Conservation (phyloP, 73 alveolate species). For the Paramecium bursaria region DNA sequence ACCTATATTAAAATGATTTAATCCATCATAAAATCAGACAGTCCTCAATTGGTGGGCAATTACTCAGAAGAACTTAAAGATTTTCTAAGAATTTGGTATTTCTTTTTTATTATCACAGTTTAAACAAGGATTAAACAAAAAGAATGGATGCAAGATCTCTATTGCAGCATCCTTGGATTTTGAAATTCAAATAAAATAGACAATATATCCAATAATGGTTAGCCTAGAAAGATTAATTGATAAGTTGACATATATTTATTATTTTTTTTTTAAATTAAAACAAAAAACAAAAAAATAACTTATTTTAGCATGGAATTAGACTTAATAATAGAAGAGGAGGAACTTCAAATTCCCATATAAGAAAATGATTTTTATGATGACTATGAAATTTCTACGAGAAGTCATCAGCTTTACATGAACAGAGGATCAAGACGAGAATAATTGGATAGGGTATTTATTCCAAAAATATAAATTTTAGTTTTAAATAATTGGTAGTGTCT, state of each 20-base stretch:
- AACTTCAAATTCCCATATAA: not conserved
- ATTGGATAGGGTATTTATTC: slow-evolving; percentile 40
- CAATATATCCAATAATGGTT: slow-evolving; percentile 26
- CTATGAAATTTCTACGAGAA: not conserved
- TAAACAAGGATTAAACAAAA: slow-evolving; percentile 24
- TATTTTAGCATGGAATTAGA: slow-evolving; percentile 41
- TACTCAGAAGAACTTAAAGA: slow-evolving; percentile 53
- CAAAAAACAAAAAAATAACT: slow-evolving; percentile 42
- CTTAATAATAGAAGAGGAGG: not conserved
- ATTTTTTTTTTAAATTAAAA: too few relatives aligned
- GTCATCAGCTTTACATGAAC: slow-evolving; percentile 45
- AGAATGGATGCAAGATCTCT: slow-evolving; percentile 36
- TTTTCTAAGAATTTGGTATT: slow-evolving; percentile 64
- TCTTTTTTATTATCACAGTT: not conserved
- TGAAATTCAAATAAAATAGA: not conserved
- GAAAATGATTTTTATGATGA: slow-evolving; percentile 37
- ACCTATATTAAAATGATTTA: slow-evolving; percentile 55
- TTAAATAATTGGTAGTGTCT: not conserved
- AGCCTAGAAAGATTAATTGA: not conserved
- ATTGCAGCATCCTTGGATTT: slow-evolving; percentile 30
- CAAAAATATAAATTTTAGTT: not conserved
- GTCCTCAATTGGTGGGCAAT: slow-evolving; percentile 50
- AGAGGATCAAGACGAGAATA: slow-evolving; percentile 53
- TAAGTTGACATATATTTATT: too few relatives aligned
- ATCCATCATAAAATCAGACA: slow-evolving; percentile 39